Conservation (phyloP, 306 rosid species). For the Cyamopsis tetragonoloba region DNA sequence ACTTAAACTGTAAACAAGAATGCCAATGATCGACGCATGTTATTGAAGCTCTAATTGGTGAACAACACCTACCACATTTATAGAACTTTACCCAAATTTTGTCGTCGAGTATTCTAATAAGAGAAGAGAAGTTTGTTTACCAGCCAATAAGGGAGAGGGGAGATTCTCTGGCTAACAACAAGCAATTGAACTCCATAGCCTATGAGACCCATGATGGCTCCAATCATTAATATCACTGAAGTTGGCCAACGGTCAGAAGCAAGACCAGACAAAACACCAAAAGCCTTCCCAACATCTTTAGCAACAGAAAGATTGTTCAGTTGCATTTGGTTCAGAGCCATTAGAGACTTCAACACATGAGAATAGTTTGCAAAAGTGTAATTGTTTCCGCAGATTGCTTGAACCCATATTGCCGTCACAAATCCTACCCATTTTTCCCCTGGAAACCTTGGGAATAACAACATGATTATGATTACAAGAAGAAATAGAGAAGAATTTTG, state of each 20-base stretch:
- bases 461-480: slow-evolving; percentile 9
- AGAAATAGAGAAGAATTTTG: neutral
- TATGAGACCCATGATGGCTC: slow-evolving; percentile 35
- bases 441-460: slow-evolving; percentile 1
- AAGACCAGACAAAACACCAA: slow-evolving; percentile 44
- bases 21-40: too few relatives aligned
- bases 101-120: neutral
- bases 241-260: slow-evolving; percentile 36
- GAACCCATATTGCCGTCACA: slow-evolving; percentile 52
- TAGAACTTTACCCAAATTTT: too few relatives aligned
- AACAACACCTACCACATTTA: too few relatives aligned
- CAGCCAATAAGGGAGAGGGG: slow-evolving; percentile 51
- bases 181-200: slow-evolving; percentile 55
- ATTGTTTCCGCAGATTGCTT: slow-evolving; percentile 46
- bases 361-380: slow-evolving; percentile 49
- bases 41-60: too few relatives aligned
- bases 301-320: slow-evolving; percentile 51
- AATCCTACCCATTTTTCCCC: slow-evolving; percentile 46
- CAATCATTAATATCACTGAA: slow-evolving; percentile 35
- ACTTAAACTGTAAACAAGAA: too few relatives aligned
- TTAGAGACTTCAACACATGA: slow-evolving; percentile 31
- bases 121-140: slow-evolving; percentile 1
- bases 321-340: slow-evolving; percentile 39
- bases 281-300: slow-evolving; percentile 52
- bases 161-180: slow-evolving; percentile 30